These are phyloP conservation scores for Martensiomyces pterosporus DNA, from an alignment of 192 early-diverging fungal genomes.

Conservation along the genomic window DNA sequence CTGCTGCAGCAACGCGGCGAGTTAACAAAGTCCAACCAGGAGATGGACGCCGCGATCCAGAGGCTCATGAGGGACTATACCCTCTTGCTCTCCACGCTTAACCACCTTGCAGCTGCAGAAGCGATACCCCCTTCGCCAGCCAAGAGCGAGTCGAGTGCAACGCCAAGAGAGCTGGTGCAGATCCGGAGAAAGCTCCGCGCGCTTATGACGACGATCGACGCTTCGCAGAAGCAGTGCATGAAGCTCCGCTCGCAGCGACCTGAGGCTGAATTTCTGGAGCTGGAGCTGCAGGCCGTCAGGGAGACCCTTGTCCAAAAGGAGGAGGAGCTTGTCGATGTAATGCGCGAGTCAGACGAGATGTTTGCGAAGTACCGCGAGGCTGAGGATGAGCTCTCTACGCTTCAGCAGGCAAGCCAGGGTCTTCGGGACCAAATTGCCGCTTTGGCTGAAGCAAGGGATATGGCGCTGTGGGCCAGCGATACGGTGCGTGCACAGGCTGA, in stretches of 20 bases:
- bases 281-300: conserved; percentile 40
- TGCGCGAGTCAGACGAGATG: conserved; percentile 33
- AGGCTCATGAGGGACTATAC: conserved; percentile 34
- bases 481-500: conserved; percentile 6
- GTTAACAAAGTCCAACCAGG: conserved; percentile 9
- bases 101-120: conserved; percentile 32
- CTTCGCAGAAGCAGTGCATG: conserved; percentile 30
- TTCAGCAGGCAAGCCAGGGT: conserved; percentile 4
- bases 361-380: conserved; percentile 8
- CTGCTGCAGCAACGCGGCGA: conserved; percentile 18
- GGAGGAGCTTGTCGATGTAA: conserved; percentile 23
- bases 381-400: background rate
- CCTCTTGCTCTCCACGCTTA: conserved; percentile 20
- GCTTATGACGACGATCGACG: conserved; percentile 35
- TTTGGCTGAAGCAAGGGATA: background rate
- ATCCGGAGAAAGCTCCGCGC: conserved; percentile 41
- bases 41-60: conserved; percentile 30
- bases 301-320: conserved; percentile 38
- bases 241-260: conserved; percentile 47
- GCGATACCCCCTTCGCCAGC: conserved; percentile 35
- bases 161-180: conserved; percentile 33
- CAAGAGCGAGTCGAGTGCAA: background rate
- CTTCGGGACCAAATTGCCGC: conserved; percentile 9
- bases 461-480: background rate
- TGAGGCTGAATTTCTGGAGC: conserved; percentile 45